Evolutionary conservation across 345 rosid genomes (phyloP).

Genomic region (Erucastrum elatum): DNA sequence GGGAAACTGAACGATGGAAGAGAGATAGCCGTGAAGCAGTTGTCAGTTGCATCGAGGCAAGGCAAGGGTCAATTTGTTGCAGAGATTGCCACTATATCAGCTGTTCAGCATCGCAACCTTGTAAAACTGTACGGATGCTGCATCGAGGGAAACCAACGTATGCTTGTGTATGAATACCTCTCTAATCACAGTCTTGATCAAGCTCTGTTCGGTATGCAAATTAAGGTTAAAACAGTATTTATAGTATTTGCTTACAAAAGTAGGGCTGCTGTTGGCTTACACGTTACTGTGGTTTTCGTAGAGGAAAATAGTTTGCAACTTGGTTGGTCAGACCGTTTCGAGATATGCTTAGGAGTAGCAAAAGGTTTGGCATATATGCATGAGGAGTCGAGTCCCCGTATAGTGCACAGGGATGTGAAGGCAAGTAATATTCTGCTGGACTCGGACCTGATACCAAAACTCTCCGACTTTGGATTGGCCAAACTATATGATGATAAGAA

Average conservation of each 20-base stretch:
- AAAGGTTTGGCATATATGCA: slow-evolving; percentile 43
- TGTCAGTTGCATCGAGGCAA: slow-evolving; percentile 64
- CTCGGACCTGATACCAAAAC: slow-evolving; percentile 48
- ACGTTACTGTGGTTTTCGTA: background rate
- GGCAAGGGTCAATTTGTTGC: slow-evolving; percentile 71
- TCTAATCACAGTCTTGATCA: slow-evolving; percentile 74
- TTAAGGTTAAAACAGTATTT: background rate
- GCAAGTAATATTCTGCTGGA: slow-evolving; percentile 63
- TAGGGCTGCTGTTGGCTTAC: background rate
- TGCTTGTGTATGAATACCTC: slow-evolving; percentile 74
- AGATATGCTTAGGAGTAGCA: slow-evolving; percentile 44
- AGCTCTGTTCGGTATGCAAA: slow-evolving; percentile 55
- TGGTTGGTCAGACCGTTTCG: slow-evolving; percentile 45
- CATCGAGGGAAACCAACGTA: slow-evolving; percentile 56
- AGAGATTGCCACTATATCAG: slow-evolving; percentile 76
- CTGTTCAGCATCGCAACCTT: slow-evolving; percentile 71
- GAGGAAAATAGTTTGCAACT: slow-evolving; percentile 41
- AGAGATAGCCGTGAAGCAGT: slow-evolving; percentile 66
- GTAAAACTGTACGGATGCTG: slow-evolving; percentile 73
- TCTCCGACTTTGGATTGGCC: slow-evolving; percentile 53
- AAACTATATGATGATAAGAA: slow-evolving; percentile 47
- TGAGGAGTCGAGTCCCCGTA: slow-evolving; percentile 46
- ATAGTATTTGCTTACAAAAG: background rate
- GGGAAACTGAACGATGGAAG: slow-evolving; percentile 58
- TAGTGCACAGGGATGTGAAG: slow-evolving; percentile 55